These are phyloP conservation scores for Plasmodium ovale DNA, from an alignment of 169 alveolate species.

Conservation along the genomic window DNA sequence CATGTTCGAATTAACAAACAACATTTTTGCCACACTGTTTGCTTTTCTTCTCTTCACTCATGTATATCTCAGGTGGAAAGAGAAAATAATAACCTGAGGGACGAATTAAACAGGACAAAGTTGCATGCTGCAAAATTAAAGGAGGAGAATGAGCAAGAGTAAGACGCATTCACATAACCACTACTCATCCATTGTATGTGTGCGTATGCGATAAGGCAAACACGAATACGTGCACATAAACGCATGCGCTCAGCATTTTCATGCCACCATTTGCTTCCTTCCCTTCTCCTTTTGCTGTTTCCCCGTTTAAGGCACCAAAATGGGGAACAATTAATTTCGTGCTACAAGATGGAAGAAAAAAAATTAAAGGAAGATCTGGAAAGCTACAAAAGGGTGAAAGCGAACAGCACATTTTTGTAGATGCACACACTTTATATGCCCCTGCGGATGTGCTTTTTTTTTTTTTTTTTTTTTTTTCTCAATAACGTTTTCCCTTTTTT, in stretches of 20 bases:
- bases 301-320: conserved; percentile 12
- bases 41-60: background rate
- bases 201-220: no score
- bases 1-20: background rate
- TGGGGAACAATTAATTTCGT: conserved; percentile 25
- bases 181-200: background rate
- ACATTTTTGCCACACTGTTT: background rate
- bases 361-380: conserved; percentile 50
- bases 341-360: conserved; percentile 48
- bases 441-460: background rate
- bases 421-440: background rate
- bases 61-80: conserved; percentile 14
- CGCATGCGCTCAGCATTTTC: background rate
- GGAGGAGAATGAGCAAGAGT: conserved; percentile 34
- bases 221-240: no score
- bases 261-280: background rate
- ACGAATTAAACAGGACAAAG: conserved; percentile 45
- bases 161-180: conserved; percentile 6
- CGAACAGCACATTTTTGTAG: background rate
- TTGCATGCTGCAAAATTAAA: background rate
- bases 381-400: conserved; percentile 21
- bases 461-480: conserved; percentile 24
- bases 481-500: no score
- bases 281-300: background rate
- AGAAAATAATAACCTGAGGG: conserved; percentile 25